A percentile compares a stretch with the other conserved stretches of the same genome.
Evolutionary conservation across 2,329 filamentous ascomycete genomes (phyloP).

Genomic region (Penicillium brasilianum): DNA sequence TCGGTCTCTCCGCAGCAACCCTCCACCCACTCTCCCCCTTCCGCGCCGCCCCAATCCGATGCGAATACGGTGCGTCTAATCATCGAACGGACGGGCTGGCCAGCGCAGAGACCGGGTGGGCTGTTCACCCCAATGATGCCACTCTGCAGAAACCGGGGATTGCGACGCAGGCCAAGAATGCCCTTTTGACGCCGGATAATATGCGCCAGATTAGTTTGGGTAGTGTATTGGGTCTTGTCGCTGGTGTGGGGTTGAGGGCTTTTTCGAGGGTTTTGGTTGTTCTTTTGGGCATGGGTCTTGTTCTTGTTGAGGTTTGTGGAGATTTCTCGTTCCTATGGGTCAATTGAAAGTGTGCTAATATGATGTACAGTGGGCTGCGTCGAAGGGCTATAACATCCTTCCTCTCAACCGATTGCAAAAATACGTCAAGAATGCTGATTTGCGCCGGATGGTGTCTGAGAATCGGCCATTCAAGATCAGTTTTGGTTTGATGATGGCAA

Average conservation of each 20-base stretch:
- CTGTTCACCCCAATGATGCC: constrained; percentile 31
- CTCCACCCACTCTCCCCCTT: constrained; percentile 43
- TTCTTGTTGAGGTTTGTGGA: constrained; percentile 49
- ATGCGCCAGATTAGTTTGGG: constrained; percentile 54
- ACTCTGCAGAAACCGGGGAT: constrained; percentile 30
- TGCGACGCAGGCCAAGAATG: constrained; percentile 13
- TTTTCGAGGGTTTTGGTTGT: constrained; percentile 53
- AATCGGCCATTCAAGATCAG: constrained; percentile 54
- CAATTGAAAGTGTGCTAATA: constrained; percentile 12
- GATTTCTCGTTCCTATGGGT: neutral
- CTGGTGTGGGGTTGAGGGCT: constrained; percentile 50
- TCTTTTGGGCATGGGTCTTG: constrained; percentile 50
- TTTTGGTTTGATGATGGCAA: constrained; percentile 52
- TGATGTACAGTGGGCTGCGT: constrained; percentile 48
- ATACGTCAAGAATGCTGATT: constrained; percentile 48
- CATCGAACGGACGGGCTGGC: constrained; percentile 25
- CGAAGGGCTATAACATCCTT: constrained; percentile 53
- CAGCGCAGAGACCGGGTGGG: constrained; percentile 34
- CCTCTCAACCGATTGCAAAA: constrained; percentile 48
- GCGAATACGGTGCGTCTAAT: constrained; percentile 42
- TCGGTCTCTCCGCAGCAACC: constrained; percentile 37
- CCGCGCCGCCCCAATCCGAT: constrained; percentile 42
- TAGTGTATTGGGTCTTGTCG: constrained; percentile 51
- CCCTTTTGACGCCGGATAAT: constrained; percentile 40
- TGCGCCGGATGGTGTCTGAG: constrained; percentile 45